Conservation (phyloP, 306 rosid species). For the Quercus cerris region DNA sequence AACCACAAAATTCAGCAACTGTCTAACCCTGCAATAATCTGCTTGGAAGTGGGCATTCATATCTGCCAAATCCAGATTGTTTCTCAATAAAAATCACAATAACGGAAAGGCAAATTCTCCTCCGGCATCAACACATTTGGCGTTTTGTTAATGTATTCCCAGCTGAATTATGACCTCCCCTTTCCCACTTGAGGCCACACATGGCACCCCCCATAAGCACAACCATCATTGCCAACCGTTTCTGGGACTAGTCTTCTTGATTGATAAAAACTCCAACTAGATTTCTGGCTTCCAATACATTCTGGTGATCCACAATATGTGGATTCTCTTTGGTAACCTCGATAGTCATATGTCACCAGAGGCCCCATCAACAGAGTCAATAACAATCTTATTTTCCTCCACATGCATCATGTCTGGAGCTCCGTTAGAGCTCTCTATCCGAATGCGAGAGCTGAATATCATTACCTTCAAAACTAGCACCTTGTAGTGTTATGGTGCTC, state of each 20-base stretch:
- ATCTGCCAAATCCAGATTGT: no score
- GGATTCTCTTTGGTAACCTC: conserved; percentile 22
- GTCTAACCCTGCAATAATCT: no score
- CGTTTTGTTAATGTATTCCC: no score
- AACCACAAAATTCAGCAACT: no score
- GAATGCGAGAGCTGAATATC: conserved; percentile 3
- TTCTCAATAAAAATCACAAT: no score
- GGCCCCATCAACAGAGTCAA: conserved; percentile 7
- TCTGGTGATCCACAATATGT: conserved; percentile 22
- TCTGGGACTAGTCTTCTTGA: conserved; percentile 19
- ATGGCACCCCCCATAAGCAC: conserved; percentile 1
- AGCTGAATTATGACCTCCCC: background rate
- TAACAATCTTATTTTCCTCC: conserved; percentile 10
- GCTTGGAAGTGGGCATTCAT: no score
- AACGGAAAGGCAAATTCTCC: no score
- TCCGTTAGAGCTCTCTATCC: background rate
- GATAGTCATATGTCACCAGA: background rate
- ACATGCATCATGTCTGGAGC: conserved; percentile 10
- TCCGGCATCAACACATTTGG: no score
- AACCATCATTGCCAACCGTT: conserved; percentile 1
- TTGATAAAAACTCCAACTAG: background rate
- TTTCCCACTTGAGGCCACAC: conserved; percentile 22
- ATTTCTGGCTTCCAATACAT: conserved; percentile 22
- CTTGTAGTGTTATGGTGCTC: conserved; percentile 3
- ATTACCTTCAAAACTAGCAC: background rate